These are phyloP conservation scores for Thermoascus crustaceus DNA, from an alignment of 2,329 filamentous ascomycete species.

Conservation along the genomic window DNA sequence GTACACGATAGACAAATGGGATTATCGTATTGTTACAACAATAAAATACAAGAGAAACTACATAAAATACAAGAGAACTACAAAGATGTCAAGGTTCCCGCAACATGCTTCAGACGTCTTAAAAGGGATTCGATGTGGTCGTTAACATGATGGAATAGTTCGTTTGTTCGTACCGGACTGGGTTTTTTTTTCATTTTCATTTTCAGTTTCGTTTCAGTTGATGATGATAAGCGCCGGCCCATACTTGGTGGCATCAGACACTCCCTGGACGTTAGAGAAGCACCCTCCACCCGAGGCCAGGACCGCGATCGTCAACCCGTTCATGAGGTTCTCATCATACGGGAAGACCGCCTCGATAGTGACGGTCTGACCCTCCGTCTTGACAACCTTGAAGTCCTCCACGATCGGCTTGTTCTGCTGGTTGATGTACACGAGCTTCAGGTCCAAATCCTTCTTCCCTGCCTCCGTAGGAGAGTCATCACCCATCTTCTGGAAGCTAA, in stretches of 20 bases:
- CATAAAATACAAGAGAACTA: no score
- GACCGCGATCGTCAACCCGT: background rate
- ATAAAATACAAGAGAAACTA: no score
- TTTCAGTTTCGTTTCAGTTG: background rate
- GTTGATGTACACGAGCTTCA: slow-evolving; percentile 19
- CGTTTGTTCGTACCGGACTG: no score
- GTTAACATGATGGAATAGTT: no score
- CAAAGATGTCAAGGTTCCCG: no score
- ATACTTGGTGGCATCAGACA: background rate
- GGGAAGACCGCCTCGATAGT: background rate
- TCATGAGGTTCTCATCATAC: background rate
- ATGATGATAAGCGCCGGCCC: background rate
- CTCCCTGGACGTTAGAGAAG: background rate
- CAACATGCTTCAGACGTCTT: no score
- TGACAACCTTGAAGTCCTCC: slow-evolving; percentile 10
- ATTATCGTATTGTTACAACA: no score
- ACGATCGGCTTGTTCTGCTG: slow-evolving; percentile 19
- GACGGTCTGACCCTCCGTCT: slow-evolving; percentile 3
- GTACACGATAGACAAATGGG: no score
- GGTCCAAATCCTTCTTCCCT: no score
- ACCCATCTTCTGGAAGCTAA: slow-evolving; percentile 22
- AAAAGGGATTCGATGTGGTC: no score
- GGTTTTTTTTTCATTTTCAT: background rate
- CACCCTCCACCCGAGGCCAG: background rate
- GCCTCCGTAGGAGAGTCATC: slow-evolving; percentile 14